phyloP scores from a whole-genome alignment of 2,329 filamentous ascomycete species.

The Penicillium sp. region DNA sequence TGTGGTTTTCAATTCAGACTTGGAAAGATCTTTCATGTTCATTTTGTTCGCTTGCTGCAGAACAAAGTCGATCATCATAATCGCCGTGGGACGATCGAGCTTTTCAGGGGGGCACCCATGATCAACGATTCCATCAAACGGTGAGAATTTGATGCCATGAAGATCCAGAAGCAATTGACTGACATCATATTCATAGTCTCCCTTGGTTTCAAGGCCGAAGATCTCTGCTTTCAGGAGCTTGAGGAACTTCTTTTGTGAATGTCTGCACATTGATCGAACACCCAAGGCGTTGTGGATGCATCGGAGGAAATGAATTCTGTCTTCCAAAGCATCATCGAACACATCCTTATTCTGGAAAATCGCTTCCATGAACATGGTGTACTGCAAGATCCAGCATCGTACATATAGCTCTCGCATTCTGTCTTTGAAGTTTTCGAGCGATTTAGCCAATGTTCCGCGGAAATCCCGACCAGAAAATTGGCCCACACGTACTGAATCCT shows the following conservation, averaged over 20 bases:
- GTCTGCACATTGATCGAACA: conserved; percentile 80
- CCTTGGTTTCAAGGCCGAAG: conserved; percentile 71
- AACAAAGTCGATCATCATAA: conserved; percentile 81
- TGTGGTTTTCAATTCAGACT: conserved; percentile 83
- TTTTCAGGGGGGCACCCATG: conserved; percentile 78
- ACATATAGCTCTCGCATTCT: conserved; percentile 86
- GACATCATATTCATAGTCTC: conserved; percentile 84
- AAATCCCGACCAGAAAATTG: conserved; percentile 64
- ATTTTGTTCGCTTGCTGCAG: conserved; percentile 79
- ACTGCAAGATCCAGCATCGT: conserved; percentile 84
- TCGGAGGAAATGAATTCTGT: conserved; percentile 76
- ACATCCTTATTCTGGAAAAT: conserved; percentile 66
- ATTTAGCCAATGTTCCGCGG: conserved; percentile 49
- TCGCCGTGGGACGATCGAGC: conserved; percentile 76
- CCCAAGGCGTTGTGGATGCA: conserved; percentile 83
- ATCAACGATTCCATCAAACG: conserved; percentile 69
- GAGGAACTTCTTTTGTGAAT: conserved; percentile 82
- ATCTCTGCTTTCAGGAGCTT: conserved; percentile 87
- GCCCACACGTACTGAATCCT: conserved; percentile 82
- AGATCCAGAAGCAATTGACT: conserved; percentile 83
- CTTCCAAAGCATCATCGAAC: conserved; percentile 68
- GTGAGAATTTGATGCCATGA: conserved; percentile 75
- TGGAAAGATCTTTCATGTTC: conserved; percentile 86
- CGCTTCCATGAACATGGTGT: conserved; percentile 74
- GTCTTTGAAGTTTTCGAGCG: conserved; percentile 56